Percentiles rank a stretch among this genome's conserved stretches.
Evolutionary conservation across 441 rosid genomes (phyloP).

Genomic region (Rhodomyrtus psidioides): DNA sequence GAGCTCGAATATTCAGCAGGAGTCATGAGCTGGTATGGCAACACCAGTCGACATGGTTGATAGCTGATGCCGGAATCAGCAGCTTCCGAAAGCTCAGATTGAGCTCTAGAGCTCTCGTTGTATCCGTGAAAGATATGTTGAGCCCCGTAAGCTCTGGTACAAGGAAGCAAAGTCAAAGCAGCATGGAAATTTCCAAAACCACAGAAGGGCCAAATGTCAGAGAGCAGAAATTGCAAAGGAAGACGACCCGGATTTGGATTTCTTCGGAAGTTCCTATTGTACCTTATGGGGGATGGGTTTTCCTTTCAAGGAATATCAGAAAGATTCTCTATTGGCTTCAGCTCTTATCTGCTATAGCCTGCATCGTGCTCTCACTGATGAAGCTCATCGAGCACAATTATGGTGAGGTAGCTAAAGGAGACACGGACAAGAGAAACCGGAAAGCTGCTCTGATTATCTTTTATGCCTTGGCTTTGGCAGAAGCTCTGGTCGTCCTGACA

Average conservation of each 20-base stretch:
- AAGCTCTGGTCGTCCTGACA: too few relatives aligned
- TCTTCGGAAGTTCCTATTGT: slow-evolving; percentile 75
- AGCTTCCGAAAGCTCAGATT: slow-evolving; percentile 64
- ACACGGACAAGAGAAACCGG: too few relatives aligned
- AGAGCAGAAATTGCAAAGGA: slow-evolving; percentile 20
- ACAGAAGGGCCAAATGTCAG: slow-evolving; percentile 1
- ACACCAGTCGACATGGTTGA: slow-evolving; percentile 89
- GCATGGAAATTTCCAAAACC: slow-evolving; percentile 12
- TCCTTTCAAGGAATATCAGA: slow-evolving; percentile 59
- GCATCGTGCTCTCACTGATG: too few relatives aligned
- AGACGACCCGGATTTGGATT: slow-evolving; percentile 50
- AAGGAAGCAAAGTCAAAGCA: slow-evolving; percentile 12
- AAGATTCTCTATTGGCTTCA: slow-evolving; percentile 85
- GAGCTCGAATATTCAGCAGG: slow-evolving; percentile 82
- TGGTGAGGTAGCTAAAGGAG: too few relatives aligned
- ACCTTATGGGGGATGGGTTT: slow-evolving; percentile 69
- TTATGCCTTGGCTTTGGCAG: too few relatives aligned
- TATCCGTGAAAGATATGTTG: slow-evolving; percentile 17
- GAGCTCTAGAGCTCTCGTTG: slow-evolving; percentile 25
- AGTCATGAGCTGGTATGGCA: slow-evolving; percentile 97
- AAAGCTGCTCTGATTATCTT: too few relatives aligned
- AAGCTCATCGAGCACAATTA: too few relatives aligned
- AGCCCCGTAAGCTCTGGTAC: slow-evolving; percentile 8
- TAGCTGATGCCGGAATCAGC: slow-evolving; percentile 59
- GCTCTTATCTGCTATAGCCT: slow-evolving; percentile 17